Conservation (phyloP, 352 stramenopile species). For the Phytophthora constricta region DNA sequence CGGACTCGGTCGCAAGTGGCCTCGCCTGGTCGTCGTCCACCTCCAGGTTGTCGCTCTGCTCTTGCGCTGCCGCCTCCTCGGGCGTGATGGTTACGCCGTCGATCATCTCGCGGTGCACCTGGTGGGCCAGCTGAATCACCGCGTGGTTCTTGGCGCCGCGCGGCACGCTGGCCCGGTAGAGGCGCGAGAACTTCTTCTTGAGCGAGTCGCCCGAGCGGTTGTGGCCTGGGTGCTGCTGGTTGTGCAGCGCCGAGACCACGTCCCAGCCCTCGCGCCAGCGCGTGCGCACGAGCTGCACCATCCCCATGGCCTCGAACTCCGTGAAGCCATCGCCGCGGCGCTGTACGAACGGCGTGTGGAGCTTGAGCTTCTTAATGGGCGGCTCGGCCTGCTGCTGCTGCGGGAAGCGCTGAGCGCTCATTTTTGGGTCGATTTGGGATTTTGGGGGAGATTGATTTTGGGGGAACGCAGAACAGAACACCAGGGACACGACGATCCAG, state of each 20-base stretch:
- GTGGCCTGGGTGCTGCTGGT: constrained; percentile 41
- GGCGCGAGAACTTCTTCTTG: constrained; percentile 51
- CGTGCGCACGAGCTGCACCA: constrained; percentile 44
- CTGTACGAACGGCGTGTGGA: constrained; percentile 31
- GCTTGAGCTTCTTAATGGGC: constrained; percentile 19
- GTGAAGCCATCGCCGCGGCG: constrained; percentile 48
- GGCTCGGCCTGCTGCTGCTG: constrained; percentile 30
- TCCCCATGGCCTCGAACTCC: constrained; percentile 43
- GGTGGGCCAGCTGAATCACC: constrained; percentile 40
- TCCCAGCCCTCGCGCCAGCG: constrained; percentile 50
- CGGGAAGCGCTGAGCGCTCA: constrained; percentile 29
- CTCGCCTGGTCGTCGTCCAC: not conserved
- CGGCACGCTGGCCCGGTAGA: constrained; percentile 39
- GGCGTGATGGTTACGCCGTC: constrained; percentile 24
- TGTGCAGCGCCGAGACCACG: constrained; percentile 44
- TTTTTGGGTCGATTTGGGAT: constrained; percentile 28
- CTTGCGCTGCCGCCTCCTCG: not conserved
- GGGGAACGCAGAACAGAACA: too few relatives aligned
- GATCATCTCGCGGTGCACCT: constrained; percentile 47
- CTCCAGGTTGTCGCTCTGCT: not conserved
- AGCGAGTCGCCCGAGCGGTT: constrained; percentile 50
- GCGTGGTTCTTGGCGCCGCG: constrained; percentile 46
- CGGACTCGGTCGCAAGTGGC: constrained; percentile 16
- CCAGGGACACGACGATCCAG: too few relatives aligned
- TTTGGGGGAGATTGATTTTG: not conserved